Evolutionary conservation across 805 yeast species (phyloP), one percentile per base, ranked within the genome.

Genomic region (Hanseniaspora singularis): DNA sequence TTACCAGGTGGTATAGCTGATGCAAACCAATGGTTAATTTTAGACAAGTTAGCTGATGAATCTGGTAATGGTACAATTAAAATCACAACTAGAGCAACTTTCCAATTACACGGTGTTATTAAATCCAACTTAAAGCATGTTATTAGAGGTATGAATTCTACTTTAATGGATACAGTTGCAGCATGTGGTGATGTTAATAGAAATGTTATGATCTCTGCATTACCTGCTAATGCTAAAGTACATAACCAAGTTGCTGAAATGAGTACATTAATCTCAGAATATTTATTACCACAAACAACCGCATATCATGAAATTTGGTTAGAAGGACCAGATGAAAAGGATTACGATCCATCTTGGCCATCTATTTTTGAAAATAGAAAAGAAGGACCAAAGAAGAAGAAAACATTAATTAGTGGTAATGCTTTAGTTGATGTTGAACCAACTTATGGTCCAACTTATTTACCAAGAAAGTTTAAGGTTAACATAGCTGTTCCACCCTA

Each of bases 111-210:
- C 60, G 97, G 97, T 64, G 76, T 89, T 50, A 83, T 89, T 50
- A 89, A 89, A 67, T 86, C 80, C 64, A 74, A 89, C 59, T 71
- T 89, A 64, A 87, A 85, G 64, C 84, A 92, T 9, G 79, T 95
- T 1, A 86, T 89, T 54, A 80, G 94, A 68, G 95, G 89, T 32
- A 87, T 89, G 79, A 89, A 89, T 63, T 69, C 94, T 15, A 81
- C 79, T 6, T 72, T 89, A 56, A 73, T 89, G 81, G 97, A 92
- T 61, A 88, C 96, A 8, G 73, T 89, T 50, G 97, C 95, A 51
- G 97, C 97, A 1, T 89, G 96, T 72, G 97, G 97, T 71, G 97
- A 89, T 69, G 97, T 89, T 37, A 84, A 85, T 68, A 81, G 97
- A 74, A 89, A 89, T 61, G 96, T 89, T 37, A 89, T 88, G 79